Base-by-base conservation (phyloP, 768 basidiomycete species). In the Naganishia friedmannii region DNA sequence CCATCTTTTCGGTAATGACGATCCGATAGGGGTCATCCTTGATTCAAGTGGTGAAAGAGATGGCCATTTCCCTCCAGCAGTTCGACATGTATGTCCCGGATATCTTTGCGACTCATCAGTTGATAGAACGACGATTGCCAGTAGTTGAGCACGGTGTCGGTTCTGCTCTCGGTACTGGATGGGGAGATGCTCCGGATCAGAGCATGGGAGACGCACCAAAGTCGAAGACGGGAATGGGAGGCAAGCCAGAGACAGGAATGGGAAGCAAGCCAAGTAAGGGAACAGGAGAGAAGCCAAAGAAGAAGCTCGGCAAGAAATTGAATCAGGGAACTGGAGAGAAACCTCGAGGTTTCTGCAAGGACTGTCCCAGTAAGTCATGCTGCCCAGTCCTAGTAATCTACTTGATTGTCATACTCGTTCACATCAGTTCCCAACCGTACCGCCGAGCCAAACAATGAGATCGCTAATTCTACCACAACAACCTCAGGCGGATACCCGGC, bases 261-360 rank as follows among this genome's bases (percentile, higher is more conserved):
- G 34, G 34, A 3, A 39, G 34, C n/a, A 58, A 58, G n/a, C 32
- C 57, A 39, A 58, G 32, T 4, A 55, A 28, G 6, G 54, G 54
- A 13, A 1, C 32, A 29, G 54, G 54, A 8, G 54, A 29, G 13
- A 31, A 55, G 32, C 54, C 54, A 5, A 55, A 58, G 57, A 7
- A 34, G 34, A 58, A 58, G 57, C 5, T 23, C 10, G 42, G n/a
- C 23, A 63, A 45, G 32, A 46, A 63, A 26, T 42, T 15, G 29
- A 45, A 58, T 34, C 31, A 32, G 7, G 34, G 34, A 23, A 58
- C 23, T 15, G 57, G 32, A 1, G 34, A 58, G 32, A 58, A 58
- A 31, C 57, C 57, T 58, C 13, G 57, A 39, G 57, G 57, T 34
- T 58, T 34, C 34, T 39, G 57, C 34, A 37, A 23, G n/a, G 34